Evolutionary conservation across 2,329 filamentous ascomycete species (phyloP).

Genomic region (Cryoendolithus antarcticus): DNA sequence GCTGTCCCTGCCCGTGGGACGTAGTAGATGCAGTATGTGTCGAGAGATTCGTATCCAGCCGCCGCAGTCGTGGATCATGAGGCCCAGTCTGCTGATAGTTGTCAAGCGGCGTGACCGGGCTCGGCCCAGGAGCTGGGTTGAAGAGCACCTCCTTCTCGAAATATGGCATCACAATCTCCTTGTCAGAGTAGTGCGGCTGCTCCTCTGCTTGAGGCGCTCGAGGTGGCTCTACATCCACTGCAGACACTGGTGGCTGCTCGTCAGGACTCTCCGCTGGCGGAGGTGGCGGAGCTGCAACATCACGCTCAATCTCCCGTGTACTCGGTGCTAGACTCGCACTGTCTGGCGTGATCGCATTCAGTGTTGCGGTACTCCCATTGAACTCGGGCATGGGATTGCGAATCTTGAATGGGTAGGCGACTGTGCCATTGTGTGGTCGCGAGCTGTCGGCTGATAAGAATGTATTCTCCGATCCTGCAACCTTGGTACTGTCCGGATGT

Average conservation of each 20-base stretch:
- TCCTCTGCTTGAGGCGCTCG: too few species aligned
- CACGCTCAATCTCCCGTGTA: background rate
- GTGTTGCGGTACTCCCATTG: slow-evolving; percentile 14
- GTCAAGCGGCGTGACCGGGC: slow-evolving; percentile 1
- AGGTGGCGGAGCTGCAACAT: background rate
- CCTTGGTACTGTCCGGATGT: slow-evolving; percentile 10
- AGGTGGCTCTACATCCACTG: slow-evolving; percentile 1
- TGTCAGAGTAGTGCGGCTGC: slow-evolving; percentile 2
- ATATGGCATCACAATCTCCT: slow-evolving; percentile 5
- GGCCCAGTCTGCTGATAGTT: background rate
- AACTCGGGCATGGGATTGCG: slow-evolving; percentile 27
- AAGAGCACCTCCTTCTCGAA: slow-evolving; percentile 3
- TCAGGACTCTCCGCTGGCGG: background rate
- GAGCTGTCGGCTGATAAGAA: slow-evolving; percentile 43
- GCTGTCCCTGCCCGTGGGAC: background rate
- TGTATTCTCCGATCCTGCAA: slow-evolving; percentile 28
- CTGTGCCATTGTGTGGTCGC: slow-evolving; percentile 53
- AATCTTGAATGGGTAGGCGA: slow-evolving; percentile 62
- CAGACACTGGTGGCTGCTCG: slow-evolving; percentile 2
- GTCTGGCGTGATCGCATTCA: slow-evolving; percentile 3
- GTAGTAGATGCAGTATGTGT: slow-evolving; percentile 1
- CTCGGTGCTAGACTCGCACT: slow-evolving; percentile 5
- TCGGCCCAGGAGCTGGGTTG: background rate
- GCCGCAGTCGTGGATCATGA: slow-evolving; percentile 5
- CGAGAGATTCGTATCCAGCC: slow-evolving; percentile 2